Base-by-base conservation (phyloP, 495 filamentous ascomycete species). In the Tuber aestivum region DNA sequence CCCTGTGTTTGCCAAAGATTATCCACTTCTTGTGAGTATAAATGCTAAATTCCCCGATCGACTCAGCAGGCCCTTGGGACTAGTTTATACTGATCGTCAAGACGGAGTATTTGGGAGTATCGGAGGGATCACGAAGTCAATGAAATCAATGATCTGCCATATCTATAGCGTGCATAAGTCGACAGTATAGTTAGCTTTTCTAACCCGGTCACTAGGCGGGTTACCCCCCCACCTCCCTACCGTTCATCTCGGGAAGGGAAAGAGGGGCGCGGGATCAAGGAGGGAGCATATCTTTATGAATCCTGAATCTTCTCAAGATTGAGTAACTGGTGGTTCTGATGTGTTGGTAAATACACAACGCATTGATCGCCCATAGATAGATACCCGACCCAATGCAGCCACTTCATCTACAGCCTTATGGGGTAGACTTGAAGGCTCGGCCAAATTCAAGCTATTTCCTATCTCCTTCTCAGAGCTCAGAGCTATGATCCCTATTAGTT, bases 11-110 rank as follows among this genome's bases (percentile, higher is more conserved):
- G 77, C 50, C 70, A 69, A 75, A 79, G 72, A 79, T 77, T n/a
- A 72, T 70, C 72, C 72, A 41, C 74, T 76, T 75, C 48, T 75
- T 73, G 78, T 79, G 78, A 79, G 73, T 27, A 56, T 70, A 72
- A 72, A 41, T 70, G 68, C 70, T 74, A 44, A 41, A 71, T 44
- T 73, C 38, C 70, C 72, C 73, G 61, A 79, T 75, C 70, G 45
- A 75, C 72, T 78, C 35, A 75, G 48, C 72, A 75, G 78, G 73
- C 41, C 70, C 48, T 79, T 79, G 70, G 76, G 56, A 65, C 56
- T 65, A 65, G 56, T 65, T 65, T 65, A 65, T 65, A 65, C 5
- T 65, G 56, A 65, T 65, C 27, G 27, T 65, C 56, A 65, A 65
- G 56, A 65, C 56, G 56, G 56, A 65, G 56, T 65, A 65, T 65